Evolutionary conservation across 169 alveolate species (phyloP), one percentile per base, ranked within the genome.

Genomic region (Plasmodium billcollinsi): DNA sequence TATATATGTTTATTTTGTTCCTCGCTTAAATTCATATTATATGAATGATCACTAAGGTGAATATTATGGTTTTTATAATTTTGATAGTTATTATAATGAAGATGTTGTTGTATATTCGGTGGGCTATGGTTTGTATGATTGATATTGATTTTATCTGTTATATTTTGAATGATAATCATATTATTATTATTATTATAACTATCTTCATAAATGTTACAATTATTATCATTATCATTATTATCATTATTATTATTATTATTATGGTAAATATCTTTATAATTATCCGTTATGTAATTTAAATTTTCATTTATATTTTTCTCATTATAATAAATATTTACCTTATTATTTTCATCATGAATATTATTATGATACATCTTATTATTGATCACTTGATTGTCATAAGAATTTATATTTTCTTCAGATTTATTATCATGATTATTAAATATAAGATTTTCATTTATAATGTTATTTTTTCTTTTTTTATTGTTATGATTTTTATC

Each of bases 381-480:
- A 29, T 66, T 33, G 21, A 47, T 65, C 18, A 39, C 7, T 6
- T 7, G 3, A 21, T 61, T 43, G 12, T 47, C 52, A 74, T 43
- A 15, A 47, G 45, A n/a, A 74, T 61, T 5, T 18, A 20, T n/a
- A 50, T 74, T 61, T 24, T 15, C 12, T 6, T 18, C 88, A 74
- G 18, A 0, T 8, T 14, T 50, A 24, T 56, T 39, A 20, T 33
- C 12, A 74, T 12, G 3, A 21, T 74, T 29, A 33, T 6, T 74
- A 50, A 15, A 39, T 20, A 18, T 50, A 61, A 20, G 11, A 8
- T 59, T 61, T n/a, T 20, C 9, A 12, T 43, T 59, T n/a, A 21
- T 63, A 2, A 18, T 12, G 29, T 65, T 12, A 18, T 18, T 15
- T n/a, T 2, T 73, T 47, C 61, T 39, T 4, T 65, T 26, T 5